Conservation (phyloP, 495 filamentous ascomycete species). For the Penicillium soppii region DNA sequence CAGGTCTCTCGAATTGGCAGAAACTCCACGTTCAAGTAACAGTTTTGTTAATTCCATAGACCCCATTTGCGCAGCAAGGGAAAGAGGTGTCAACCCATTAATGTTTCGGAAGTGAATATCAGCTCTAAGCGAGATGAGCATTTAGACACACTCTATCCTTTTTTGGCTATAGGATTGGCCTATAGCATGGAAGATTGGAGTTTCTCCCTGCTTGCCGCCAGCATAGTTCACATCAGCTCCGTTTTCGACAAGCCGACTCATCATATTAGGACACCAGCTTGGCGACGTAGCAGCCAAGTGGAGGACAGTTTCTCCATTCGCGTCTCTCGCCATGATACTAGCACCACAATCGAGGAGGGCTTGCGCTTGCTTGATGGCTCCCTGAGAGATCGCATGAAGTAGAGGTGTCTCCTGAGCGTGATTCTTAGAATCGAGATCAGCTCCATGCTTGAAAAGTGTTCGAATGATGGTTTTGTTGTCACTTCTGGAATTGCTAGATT, state of each 20-base stretch:
- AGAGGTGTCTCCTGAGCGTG: not conserved
- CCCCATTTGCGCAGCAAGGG: not conserved
- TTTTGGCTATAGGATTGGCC: not conserved
- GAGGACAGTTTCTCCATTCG: not conserved
- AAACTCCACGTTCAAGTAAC: not conserved
- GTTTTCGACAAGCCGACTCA: not conserved
- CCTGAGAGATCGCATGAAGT: not conserved
- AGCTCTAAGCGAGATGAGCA: conserved; percentile 2
- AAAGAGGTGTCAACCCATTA: conserved; percentile 7
- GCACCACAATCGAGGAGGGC: not conserved
- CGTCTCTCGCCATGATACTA: not conserved
- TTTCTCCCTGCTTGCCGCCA: conserved; percentile 4
- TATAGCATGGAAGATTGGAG: conserved; percentile 7
- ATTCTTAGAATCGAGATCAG: not conserved
- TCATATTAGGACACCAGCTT: not conserved
- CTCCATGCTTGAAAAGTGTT: not conserved
- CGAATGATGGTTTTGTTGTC: not conserved
- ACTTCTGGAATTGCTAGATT: not conserved
- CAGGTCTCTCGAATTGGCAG: conserved; percentile 1
- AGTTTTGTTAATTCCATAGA: not conserved
- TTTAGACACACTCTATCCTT: not conserved
- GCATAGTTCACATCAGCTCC: conserved; percentile 7
- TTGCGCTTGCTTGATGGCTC: not conserved
- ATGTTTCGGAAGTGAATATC: conserved; percentile 6
- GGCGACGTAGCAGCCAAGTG: not conserved